A percentile compares a stretch with the other conserved stretches of the same genome.
Conservation (phyloP, 176 grass and related monocot genomes). For the Phragmites australis region DNA sequence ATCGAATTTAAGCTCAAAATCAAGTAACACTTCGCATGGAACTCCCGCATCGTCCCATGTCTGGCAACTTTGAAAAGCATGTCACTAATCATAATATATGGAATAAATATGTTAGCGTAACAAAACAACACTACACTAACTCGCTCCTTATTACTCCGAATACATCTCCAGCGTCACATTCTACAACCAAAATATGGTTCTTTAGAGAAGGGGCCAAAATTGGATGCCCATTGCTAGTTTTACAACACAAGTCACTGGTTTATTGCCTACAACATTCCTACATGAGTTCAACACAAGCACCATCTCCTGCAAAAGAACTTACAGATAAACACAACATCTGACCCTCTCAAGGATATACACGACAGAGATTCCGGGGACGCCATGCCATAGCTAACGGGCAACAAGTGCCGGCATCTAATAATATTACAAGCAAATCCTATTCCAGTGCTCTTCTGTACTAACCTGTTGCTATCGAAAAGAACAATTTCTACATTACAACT, state of each 20-base stretch:
- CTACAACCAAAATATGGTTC: constrained; percentile 20
- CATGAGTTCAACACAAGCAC: constrained; percentile 9
- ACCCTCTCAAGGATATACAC: constrained; percentile 10
- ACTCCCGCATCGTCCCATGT: not conserved
- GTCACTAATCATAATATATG: not conserved
- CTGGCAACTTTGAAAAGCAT: not conserved
- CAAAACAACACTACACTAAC: not conserved
- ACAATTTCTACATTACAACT: constrained; percentile 64
- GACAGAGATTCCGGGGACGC: not conserved
- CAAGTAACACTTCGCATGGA: no score
- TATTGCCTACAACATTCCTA: constrained; percentile 47
- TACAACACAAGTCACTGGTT: constrained; percentile 36
- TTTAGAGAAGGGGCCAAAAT: not conserved
- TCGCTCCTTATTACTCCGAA: not conserved
- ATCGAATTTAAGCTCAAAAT: no score
- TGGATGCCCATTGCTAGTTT: constrained; percentile 1
- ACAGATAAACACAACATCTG: constrained; percentile 41
- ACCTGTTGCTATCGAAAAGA: constrained; percentile 53
- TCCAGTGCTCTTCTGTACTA: constrained; percentile 53
- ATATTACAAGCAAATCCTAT: constrained; percentile 63
- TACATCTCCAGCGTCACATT: not conserved
- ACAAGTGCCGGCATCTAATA: constrained; percentile 42
- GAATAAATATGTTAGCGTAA: not conserved
- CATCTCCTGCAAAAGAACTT: constrained; percentile 45
- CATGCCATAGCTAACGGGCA: constrained; percentile 26